Evolutionary conservation across 441 rosid genomes (phyloP), one percentile per base, ranked within the genome.

Genomic region (Rhodomyrtus psidioides): DNA sequence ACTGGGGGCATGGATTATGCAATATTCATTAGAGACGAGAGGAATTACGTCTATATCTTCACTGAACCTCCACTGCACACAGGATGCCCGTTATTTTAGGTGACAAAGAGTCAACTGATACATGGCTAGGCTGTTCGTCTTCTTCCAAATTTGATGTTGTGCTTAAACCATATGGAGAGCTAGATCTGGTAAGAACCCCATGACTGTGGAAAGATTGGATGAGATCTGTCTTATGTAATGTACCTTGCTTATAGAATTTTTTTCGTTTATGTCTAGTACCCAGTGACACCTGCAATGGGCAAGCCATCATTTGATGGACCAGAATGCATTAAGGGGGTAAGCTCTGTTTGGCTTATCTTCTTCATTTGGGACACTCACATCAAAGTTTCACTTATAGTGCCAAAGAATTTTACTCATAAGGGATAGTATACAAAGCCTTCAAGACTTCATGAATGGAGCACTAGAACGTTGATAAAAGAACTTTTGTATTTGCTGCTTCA

Each of bases 261-360:
- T n/a, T n/a, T n/a, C n/a, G 19, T 91, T 30, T 90, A 95, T 98
- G 94, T 89, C 10, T 95, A 97, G 97, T 93, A 95, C 88, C 94
- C 96, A 1, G 98, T 96, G 75, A 93, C 98, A 53, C 82, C 98
- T 86, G 95, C 97, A 85, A 91, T 95, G 91, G 98, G 98, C 75
- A 96, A 94, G 92, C 87, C 90, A 81, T 90, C 95, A 83, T 93
- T 93, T 85, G 92, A 93, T 85, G 97, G 96, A 84, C 98, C 98
- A 26, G 98, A 95, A 88, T 95, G 98, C 90, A 89, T 92, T 81
- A 94, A 93, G 87, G 94, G 93, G 96, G 97, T 95, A 57, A 26
- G 90, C 21, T 60, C 12, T 30, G 19, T 46, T 86, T 65, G 44
- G 34, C 30, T 53, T 58, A 27, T 70, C 53, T 74, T 74, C 62